Conservation (phyloP, 225 moss, liverwort and hornwort species). For the Rhytidiadelphus loreus region DNA sequence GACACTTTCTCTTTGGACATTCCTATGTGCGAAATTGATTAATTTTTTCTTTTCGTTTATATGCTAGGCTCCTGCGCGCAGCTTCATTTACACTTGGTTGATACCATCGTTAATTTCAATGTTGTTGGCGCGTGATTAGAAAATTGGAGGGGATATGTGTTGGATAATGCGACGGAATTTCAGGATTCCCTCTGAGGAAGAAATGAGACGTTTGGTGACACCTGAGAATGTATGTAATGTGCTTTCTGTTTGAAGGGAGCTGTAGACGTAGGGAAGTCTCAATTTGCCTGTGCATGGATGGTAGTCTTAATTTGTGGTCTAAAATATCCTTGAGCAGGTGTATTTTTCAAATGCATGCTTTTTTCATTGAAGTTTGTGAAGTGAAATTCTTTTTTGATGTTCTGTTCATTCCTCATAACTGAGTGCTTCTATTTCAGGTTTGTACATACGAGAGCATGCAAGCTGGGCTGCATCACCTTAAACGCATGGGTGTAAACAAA, state of each 20-base stretch:
- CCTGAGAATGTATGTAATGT: slow-evolving; percentile 71
- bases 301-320: not conserved
- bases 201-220: slow-evolving; percentile 88
- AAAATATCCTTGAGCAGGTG: not conserved
- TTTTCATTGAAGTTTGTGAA: not conserved
- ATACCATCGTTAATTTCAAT: not conserved
- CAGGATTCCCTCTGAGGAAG: slow-evolving; percentile 97
- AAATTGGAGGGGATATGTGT: slow-evolving; percentile 87
- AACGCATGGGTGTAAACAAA: slow-evolving; percentile 98
- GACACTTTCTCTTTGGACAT: not conserved
- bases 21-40: not conserved
- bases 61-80: not conserved
- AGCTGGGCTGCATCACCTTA: slow-evolving; percentile 90
- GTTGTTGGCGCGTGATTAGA: slow-evolving; percentile 14
- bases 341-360: not conserved
- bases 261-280: not conserved
- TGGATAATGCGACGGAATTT: slow-evolving; percentile 95
- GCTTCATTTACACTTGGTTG: not conserved
- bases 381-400: not conserved
- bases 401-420: not conserved
- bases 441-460: slow-evolving; percentile 99
- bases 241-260: not conserved
- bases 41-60: not conserved
- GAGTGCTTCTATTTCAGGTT: slow-evolving; percentile 29
- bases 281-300: not conserved